Evolutionary conservation across 805 yeast genomes (phyloP).

Genomic region (Yarrowia bubula): DNA sequence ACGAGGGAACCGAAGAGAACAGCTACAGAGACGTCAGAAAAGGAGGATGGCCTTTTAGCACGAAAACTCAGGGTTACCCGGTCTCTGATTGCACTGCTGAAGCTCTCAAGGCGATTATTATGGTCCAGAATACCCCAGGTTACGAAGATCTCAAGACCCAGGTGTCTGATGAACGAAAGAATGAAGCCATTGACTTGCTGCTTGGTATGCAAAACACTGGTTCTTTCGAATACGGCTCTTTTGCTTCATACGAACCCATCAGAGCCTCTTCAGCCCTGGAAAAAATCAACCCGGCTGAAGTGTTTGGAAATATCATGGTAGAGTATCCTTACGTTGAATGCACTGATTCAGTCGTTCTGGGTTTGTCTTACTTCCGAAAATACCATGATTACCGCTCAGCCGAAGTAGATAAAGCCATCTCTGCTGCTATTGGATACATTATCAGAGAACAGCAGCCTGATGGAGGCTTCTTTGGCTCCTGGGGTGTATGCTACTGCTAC

Average conservation of each 20-base stretch:
- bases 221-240: conserved; percentile 80
- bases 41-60: conserved; percentile 97
- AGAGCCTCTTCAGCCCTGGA: conserved; percentile 79
- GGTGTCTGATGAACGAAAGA: conserved; percentile 54
- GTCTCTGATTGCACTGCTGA: conserved; percentile 98
- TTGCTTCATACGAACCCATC: conserved; percentile 85
- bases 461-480: conserved; percentile 97
- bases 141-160: conserved; percentile 52
- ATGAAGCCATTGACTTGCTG: conserved; percentile 73
- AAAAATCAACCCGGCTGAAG: conserved; percentile 90
- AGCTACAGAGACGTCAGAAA: conserved; percentile 76
- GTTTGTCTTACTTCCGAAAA: conserved; percentile 73
- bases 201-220: conserved; percentile 76
- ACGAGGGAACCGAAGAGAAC: conserved; percentile 70
- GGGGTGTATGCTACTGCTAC: conserved; percentile 97
- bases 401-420: conserved; percentile 68
- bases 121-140: conserved; percentile 70
- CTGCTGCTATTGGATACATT: conserved; percentile 71
- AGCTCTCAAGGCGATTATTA: conserved; percentile 85
- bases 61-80: conserved; percentile 92
- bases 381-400: conserved; percentile 61
- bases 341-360: conserved; percentile 91
- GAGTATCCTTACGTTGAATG: conserved; percentile 98
- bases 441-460: conserved; percentile 64
- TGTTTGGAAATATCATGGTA: conserved; percentile 96